phyloP scores from a whole-genome alignment of 2,329 filamentous ascomycete species.

The Fusarium sulawesiense region DNA sequence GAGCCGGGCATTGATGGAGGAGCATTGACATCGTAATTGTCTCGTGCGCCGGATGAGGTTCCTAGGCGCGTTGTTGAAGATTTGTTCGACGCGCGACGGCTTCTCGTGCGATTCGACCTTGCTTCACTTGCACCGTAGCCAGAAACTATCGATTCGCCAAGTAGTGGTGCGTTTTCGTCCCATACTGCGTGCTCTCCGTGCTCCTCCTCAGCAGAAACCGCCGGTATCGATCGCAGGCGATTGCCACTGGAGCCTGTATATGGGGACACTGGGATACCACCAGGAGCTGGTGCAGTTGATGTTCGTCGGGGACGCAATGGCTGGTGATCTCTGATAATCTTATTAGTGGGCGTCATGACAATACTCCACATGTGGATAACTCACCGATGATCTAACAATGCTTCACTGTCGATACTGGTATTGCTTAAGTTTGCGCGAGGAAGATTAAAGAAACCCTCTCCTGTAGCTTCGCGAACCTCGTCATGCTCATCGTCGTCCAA shows the following conservation, averaged over 20 bases:
- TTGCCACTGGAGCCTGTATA: slow-evolving; percentile 46
- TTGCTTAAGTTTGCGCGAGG: slow-evolving; percentile 74
- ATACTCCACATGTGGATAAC: slow-evolving; percentile 24
- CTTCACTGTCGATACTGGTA: slow-evolving; percentile 90
- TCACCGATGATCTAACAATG: slow-evolving; percentile 86
- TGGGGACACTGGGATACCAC: slow-evolving; percentile 50
- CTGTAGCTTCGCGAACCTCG: slow-evolving; percentile 50
- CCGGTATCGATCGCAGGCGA: slow-evolving; percentile 52
- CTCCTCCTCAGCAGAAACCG: slow-evolving; percentile 59
- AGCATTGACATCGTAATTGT: slow-evolving; percentile 73
- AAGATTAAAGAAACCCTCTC: slow-evolving; percentile 62
- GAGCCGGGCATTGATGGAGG: slow-evolving; percentile 75
- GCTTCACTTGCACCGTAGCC: slow-evolving; percentile 59
- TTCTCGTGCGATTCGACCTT: slow-evolving; percentile 50
- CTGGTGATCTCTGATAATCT: slow-evolving; percentile 63
- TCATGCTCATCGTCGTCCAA: slow-evolving; percentile 66
- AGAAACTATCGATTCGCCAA: slow-evolving; percentile 55
- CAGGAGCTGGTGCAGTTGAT: slow-evolving; percentile 58
- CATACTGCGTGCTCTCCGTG: slow-evolving; percentile 54
- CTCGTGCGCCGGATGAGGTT: slow-evolving; percentile 50
- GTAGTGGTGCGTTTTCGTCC: slow-evolving; percentile 67
- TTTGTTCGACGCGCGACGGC: slow-evolving; percentile 61
- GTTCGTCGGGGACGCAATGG: slow-evolving; percentile 72
- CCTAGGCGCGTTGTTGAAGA: slow-evolving; percentile 61
- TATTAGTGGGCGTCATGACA: background rate